Evolutionary conservation across 1,139 yeast genomes (phyloP), one percentile per base, ranked within the genome.

Genomic region (Protomyces gravidus): DNA sequence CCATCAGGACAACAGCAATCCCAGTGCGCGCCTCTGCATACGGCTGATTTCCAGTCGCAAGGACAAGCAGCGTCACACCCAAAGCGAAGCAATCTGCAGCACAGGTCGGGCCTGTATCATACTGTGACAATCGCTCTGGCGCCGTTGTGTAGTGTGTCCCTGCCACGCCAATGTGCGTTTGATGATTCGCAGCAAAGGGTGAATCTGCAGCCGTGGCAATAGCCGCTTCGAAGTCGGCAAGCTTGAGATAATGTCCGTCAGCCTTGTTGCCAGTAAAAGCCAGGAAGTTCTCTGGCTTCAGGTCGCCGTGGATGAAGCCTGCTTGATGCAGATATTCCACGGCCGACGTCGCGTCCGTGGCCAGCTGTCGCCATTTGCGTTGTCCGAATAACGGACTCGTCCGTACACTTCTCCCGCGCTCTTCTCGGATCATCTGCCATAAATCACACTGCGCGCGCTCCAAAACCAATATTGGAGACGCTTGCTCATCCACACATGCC

Each of bases 241-340:
- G 89, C 71, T 92, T 92, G 23, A 90, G 95, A 9, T 82, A 80
- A 62, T 85, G 84, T 66, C 86, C 85, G 11, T 81, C 79, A 36
- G 86, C 80, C 1, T 89, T 83, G 2, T 13, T 23, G 13, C 13
- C 32, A 28, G 32, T 13, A 36, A 36, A 36, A 4, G 17, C 42
- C 58, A 92, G 75, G 53, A 90, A 74, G 69, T 92, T 92, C 9
- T 96, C 96, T 1, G 97, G 96, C 71, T 92, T 92, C 64, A 92
- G 89, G 71, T 92, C 98, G 63, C 97, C 80, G 71, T 92, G 98
- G 15, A 92, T 86, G 50, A 92, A 86, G 1, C 97, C 97, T 69
- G 88, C 96, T 63, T 85, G 78, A 73, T 92, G 97, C 65, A 92
- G 26, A 33, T 32, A 42, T 11, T 50, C 51, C 7, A 53, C 46